Evolutionary conservation across 345 rosid genomes (phyloP).

Genomic region (Populus simonii): DNA sequence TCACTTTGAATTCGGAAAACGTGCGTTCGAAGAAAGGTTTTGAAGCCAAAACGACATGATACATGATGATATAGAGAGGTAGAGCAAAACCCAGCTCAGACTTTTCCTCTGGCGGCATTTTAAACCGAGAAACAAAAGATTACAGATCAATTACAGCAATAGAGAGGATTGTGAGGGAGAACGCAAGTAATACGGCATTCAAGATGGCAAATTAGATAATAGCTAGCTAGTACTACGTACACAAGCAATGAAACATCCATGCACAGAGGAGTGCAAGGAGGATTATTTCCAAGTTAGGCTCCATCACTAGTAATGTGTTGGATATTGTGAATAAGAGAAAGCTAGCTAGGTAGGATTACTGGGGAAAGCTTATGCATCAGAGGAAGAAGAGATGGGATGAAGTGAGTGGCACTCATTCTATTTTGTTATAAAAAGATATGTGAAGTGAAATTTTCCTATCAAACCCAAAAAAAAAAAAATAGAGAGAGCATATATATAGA

Average conservation of each 20-base stretch:
- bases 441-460: background rate
- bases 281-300: conserved; percentile 41
- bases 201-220: conserved; percentile 12
- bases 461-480: background rate
- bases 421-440: background rate
- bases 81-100: conserved; percentile 31
- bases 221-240: conserved; percentile 6
- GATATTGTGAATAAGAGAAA: background rate
- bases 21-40: conserved; percentile 5
- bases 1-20: conserved; percentile 10
- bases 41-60: conserved; percentile 7
- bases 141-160: conserved; percentile 27
- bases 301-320: conserved; percentile 12
- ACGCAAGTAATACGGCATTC: conserved; percentile 19
- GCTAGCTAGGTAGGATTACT: background rate
- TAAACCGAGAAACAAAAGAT: conserved; percentile 1
- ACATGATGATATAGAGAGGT: conserved; percentile 17
- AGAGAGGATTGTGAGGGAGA: conserved; percentile 21
- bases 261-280: conserved; percentile 22
- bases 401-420: conserved; percentile 39
- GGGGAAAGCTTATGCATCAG: background rate
- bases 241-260: conserved; percentile 30
- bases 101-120: conserved; percentile 15
- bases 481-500: background rate
- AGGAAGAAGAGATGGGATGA: conserved; percentile 27